Percentiles rank a stretch among this genome's conserved stretches.
phyloP scores from a whole-genome alignment of 2,329 filamentous ascomycete species.

The Dryadomyces quercus-mongolicae region DNA sequence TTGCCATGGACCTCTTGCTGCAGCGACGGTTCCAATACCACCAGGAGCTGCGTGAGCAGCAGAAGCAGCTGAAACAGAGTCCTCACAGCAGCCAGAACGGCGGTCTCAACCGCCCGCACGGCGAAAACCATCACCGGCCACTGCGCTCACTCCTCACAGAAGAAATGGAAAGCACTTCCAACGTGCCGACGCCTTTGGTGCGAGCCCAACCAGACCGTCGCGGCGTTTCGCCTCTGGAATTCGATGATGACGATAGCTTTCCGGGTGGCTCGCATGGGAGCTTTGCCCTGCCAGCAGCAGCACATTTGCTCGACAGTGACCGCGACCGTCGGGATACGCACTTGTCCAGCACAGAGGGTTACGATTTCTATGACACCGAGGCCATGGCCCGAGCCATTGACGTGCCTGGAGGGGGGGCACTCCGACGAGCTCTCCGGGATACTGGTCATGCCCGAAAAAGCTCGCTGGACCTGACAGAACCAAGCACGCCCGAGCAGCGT shows the following conservation, averaged over 20 bases:
- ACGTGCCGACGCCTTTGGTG: slow-evolving; percentile 46
- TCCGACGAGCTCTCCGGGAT: neutral
- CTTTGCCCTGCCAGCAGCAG: slow-evolving; percentile 36
- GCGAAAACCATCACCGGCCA: slow-evolving; percentile 5
- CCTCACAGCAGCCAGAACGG: neutral
- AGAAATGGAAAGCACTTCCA: slow-evolving; percentile 51
- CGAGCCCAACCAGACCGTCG: slow-evolving; percentile 15
- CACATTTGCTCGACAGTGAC: slow-evolving; percentile 23
- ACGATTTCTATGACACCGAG: slow-evolving; percentile 55
- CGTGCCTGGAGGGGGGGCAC: slow-evolving; percentile 25
- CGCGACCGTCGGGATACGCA: slow-evolving; percentile 19
- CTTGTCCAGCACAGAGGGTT: slow-evolving; percentile 45
- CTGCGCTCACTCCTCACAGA: slow-evolving; percentile 37
- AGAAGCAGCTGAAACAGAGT: neutral
- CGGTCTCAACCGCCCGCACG: neutral
- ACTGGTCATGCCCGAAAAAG: neutral
- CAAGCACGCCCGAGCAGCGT: slow-evolving; percentile 19
- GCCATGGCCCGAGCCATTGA: slow-evolving; percentile 39
- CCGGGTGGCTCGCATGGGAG: slow-evolving; percentile 19
- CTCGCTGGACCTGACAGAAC: slow-evolving; percentile 19
- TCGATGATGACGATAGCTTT: slow-evolving; percentile 5
- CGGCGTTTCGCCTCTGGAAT: neutral
- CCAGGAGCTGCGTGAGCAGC: slow-evolving; percentile 30
- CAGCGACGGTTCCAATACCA: slow-evolving; percentile 44
- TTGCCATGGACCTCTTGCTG: slow-evolving; percentile 42